Evolutionary conservation across 1,139 yeast species (phyloP), one percentile per base, ranked within the genome.

Genomic region (Yamadazyma dushanensis): DNA sequence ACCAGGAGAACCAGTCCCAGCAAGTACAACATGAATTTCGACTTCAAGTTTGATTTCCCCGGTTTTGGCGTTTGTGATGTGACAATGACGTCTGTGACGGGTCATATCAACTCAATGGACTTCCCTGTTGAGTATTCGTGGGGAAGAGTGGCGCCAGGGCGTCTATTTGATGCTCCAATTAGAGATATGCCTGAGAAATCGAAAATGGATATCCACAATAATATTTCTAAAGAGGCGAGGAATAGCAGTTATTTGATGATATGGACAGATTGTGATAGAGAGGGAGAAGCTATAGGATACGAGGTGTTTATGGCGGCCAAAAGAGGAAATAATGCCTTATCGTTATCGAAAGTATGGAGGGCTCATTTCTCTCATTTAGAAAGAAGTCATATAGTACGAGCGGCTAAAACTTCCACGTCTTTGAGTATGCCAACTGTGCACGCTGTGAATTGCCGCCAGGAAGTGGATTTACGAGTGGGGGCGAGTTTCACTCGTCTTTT

Each of bases 201-300:
- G 15, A 47, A 46, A 25, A 20, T 31, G 2, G 38, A 32, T 7
- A 44, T 48, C 16, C 50, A 45, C 31, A 37, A 33, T 11, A 92
- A 92, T 53, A 87, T 94, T 32, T 59, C 73, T 25, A 59, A 59
- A 3, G 90, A 89, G 53, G 87, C 92, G 3, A 56, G 81, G 26
- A 54, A 50, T 20, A 76, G 86, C 4, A 73, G 78, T 34, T 66
- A 68, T 32, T 63, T 94, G 43, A 86, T 87, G 84, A 88, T 94
- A 8, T 94, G 98, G 98, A 94, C 98, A 2, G 99, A 94, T 70
- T 92, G 97, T 61, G 99, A 94, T 67, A 70, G 98, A 28, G 99
- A 94, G 55, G 99, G 99, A 1, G 99, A 94, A 58, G 84, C 83
- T 55, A 94, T 94, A 41, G 99, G 98, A 0, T 80, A 76, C 67